Conservation (phyloP, 768 basidiomycete genomes). For the Lactarius psammicola region DNA sequence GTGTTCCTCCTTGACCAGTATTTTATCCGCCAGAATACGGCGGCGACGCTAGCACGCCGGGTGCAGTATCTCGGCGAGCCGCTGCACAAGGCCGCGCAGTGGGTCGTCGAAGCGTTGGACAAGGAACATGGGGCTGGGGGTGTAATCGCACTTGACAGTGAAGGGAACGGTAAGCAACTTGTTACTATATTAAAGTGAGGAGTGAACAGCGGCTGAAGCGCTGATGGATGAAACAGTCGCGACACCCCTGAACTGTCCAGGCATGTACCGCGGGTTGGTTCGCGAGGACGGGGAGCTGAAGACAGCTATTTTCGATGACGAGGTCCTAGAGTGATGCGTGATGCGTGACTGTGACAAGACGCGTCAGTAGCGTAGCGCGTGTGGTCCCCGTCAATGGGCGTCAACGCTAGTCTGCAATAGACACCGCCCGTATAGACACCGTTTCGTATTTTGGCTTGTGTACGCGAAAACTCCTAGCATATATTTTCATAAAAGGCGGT, state of each 20-base stretch:
- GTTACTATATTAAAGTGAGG: not conserved
- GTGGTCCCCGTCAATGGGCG: not conserved
- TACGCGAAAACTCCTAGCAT: not conserved
- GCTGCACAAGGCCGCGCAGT: slow-evolving; percentile 51
- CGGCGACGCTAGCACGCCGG: slow-evolving; percentile 62
- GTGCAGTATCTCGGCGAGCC: slow-evolving; percentile 61
- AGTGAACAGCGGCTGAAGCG: not conserved
- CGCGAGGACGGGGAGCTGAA: slow-evolving; percentile 63
- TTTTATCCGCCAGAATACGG: slow-evolving; percentile 71
- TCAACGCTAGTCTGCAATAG: not conserved
- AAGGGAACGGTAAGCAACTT: slow-evolving; percentile 58
- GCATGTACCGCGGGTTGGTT: slow-evolving; percentile 83
- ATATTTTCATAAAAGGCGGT: not conserved
- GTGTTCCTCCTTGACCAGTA: slow-evolving; percentile 44
- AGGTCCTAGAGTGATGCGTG: slow-evolving; percentile 37
- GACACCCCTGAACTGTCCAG: slow-evolving; percentile 70
- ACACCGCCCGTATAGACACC: slow-evolving; percentile 6
- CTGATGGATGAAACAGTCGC: slow-evolving; percentile 46
- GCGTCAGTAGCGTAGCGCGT: slow-evolving; percentile 3
- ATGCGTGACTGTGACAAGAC: slow-evolving; percentile 1
- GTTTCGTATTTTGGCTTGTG: slow-evolving; percentile 9
- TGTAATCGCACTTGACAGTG: slow-evolving; percentile 66
- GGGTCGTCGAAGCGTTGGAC: slow-evolving; percentile 57
- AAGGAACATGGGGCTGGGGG: slow-evolving; percentile 67
- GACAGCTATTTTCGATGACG: slow-evolving; percentile 78